These are phyloP conservation scores for Elongisporangium undulatum DNA, from an alignment of 352 stramenopile genomes.

Conservation along the genomic window DNA sequence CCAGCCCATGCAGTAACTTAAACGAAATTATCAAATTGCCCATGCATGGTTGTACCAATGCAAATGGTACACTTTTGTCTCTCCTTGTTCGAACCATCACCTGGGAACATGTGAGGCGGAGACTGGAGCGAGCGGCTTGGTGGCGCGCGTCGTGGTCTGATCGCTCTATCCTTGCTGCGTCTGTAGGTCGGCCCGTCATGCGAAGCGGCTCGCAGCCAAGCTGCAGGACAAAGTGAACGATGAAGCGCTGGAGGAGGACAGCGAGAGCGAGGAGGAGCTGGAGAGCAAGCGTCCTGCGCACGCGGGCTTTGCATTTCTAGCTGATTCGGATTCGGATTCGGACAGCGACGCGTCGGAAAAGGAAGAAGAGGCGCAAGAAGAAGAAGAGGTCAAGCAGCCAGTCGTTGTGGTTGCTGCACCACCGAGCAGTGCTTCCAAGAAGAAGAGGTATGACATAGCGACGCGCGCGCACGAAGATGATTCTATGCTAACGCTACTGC, in stretches of 20 bases:
- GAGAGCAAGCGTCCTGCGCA: constrained; percentile 52
- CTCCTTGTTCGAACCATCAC: not conserved
- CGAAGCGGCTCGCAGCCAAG: constrained; percentile 57
- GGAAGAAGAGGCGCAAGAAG: constrained; percentile 11
- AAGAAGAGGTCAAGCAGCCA: constrained; percentile 9
- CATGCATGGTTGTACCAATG: constrained; percentile 1
- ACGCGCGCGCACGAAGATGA: not conserved
- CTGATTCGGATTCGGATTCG: constrained; percentile 56
- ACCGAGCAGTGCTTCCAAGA: constrained; percentile 2
- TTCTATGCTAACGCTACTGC: not conserved
- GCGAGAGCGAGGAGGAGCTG: constrained; percentile 33
- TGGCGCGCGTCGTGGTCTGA: not conserved
- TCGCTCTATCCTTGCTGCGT: not conserved
- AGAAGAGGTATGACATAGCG: constrained; percentile 8
- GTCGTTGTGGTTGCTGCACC: constrained; percentile 7
- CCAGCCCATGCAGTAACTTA: constrained; percentile 34
- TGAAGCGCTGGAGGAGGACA: constrained; percentile 20
- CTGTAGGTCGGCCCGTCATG: constrained; percentile 74
- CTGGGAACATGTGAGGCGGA: not conserved
- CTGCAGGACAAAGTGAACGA: constrained; percentile 8
- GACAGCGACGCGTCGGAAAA: constrained; percentile 23
- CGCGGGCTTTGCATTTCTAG: constrained; percentile 69
- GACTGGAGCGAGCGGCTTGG: not conserved
- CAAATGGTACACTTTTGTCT: not conserved
- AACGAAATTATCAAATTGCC: constrained; percentile 7